phyloP scores from a whole-genome alignment of 306 rosid genomes.

The Senna siamea region DNA sequence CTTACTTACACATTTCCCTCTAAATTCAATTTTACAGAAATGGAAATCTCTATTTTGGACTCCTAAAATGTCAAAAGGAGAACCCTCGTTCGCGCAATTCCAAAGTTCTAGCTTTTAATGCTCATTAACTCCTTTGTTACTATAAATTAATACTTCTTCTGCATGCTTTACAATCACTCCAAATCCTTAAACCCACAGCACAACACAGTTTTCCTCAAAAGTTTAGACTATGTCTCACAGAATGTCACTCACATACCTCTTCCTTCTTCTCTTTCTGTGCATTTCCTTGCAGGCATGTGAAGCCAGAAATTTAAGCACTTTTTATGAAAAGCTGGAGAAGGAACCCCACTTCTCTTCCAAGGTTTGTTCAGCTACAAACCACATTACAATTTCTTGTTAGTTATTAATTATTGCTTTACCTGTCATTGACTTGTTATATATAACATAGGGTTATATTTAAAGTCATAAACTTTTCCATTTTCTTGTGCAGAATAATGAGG shows the following conservation, averaged over 20 bases:
- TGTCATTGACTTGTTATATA: not conserved
- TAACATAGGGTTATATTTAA: too few relatives aligned
- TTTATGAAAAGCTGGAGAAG: constrained; percentile 37
- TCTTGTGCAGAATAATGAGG: too few relatives aligned
- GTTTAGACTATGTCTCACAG: not conserved
- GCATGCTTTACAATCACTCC: too few relatives aligned
- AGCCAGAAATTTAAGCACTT: constrained; percentile 45
- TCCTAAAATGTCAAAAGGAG: constrained; percentile 44
- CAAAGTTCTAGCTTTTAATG: constrained; percentile 59
- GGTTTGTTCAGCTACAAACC: constrained; percentile 37
- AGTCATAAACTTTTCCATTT: too few relatives aligned
- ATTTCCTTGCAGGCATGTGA: constrained; percentile 69
- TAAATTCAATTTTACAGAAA: not conserved
- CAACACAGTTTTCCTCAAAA: not conserved
- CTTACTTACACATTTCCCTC: constrained; percentile 16
- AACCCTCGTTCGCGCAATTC: constrained; percentile 24
- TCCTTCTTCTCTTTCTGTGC: constrained; percentile 55
- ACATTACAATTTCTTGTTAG: not conserved
- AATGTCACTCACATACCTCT: constrained; percentile 53
- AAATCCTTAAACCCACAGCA: constrained; percentile 1
- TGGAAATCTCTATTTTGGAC: constrained; percentile 33
- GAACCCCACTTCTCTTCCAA: constrained; percentile 38
- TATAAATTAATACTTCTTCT: not conserved
- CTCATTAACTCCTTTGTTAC: constrained; percentile 6
- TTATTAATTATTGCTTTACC: not conserved